Base-by-base conservation (phyloP, 371 early-diverging fungal genomes). In the Neoconidiobolus thromboides region DNA sequence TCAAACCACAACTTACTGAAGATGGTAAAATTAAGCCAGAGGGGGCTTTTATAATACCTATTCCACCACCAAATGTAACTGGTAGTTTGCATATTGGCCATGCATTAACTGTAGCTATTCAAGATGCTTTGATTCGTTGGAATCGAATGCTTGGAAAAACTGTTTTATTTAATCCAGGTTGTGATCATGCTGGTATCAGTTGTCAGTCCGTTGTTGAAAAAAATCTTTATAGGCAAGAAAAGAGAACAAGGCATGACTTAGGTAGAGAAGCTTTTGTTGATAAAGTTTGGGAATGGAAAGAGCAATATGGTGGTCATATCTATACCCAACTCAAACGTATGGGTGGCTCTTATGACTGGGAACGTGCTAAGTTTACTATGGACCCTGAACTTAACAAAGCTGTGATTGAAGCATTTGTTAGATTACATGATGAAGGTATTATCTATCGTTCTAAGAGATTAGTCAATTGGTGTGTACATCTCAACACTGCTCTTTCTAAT, bases 51-150 rank as follows among this genome's bases (percentile, higher is more conserved):
- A 87, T 92, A 40, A 84, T 99, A 63, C 82, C 92, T 36, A 85
- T 94, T 3, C 99, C 99, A 2, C 99, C 99, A 64, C 99, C 99
- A 38, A 99, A 99, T 71, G 91, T 99, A 43, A 99, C 99, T 43
- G 99, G 99, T 60, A 81, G 82, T 48, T 85, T 99, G 53, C 99
- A 99, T 68, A 85, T 96, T 65, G 99, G 99, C 44, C 99, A 99
- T 70, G 96, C 94, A 2, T 77, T 99, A 71, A 96, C 95, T 65
- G 83, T 87, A 54, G 73, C 99, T 37, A 96, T 99, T 64, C 93
- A 99, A 76, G 99, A 99, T 76, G 26, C 26, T 26, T 26, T 26
- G 26, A 26, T 26, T n/a, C 84, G 99, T 68, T 98, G 94, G 93
- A 92, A 97, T 72, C 85, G 99, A 60, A 96, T 99, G 96, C 81